Conservation (phyloP, 495 filamentous ascomycete genomes). For the Aspergillus sclerotiicarbonarius region DNA sequence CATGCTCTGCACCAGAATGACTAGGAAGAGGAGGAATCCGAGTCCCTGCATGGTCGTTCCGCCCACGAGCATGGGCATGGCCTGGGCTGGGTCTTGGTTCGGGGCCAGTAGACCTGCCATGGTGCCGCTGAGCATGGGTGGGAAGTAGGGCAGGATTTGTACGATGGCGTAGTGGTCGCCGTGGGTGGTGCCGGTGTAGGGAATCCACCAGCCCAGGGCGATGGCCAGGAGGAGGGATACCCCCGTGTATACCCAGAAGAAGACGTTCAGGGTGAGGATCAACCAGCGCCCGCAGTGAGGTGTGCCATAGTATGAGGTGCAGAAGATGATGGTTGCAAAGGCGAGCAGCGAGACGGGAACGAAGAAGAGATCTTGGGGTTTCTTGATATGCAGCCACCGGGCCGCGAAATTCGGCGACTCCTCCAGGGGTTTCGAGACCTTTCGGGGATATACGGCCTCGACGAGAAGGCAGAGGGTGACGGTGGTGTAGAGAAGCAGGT, state of each 20-base stretch:
- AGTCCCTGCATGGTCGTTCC: conserved; percentile 31
- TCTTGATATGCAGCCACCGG: conserved; percentile 29
- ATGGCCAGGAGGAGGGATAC: conserved; percentile 15
- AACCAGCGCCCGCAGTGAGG: conserved; percentile 20
- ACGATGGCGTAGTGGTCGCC: conserved; percentile 14
- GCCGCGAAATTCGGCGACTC: neutral
- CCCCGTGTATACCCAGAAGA: conserved; percentile 37
- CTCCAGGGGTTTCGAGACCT: conserved; percentile 27
- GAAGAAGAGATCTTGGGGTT: conserved; percentile 57
- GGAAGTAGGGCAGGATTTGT: conserved; percentile 20
- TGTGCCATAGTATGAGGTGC: conserved; percentile 16
- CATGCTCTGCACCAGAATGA: conserved; percentile 40
- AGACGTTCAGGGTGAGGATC: conserved; percentile 12
- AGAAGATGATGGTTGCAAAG: conserved; percentile 23
- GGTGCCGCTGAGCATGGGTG: conserved; percentile 31
- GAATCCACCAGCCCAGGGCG: conserved; percentile 16
- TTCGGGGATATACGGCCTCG: conserved; percentile 33
- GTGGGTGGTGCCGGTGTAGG: conserved; percentile 8
- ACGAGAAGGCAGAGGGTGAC: conserved; percentile 51
- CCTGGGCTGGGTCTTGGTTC: conserved; percentile 19
- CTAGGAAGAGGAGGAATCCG: conserved; percentile 26
- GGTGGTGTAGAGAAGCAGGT: conserved; percentile 51
- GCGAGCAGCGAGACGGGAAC: conserved; percentile 11
- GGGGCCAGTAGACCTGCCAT: conserved; percentile 24
- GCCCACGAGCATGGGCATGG: conserved; percentile 28